Conservation (phyloP, 176 grass and related monocot species). For the Raddia guianensis region DNA sequence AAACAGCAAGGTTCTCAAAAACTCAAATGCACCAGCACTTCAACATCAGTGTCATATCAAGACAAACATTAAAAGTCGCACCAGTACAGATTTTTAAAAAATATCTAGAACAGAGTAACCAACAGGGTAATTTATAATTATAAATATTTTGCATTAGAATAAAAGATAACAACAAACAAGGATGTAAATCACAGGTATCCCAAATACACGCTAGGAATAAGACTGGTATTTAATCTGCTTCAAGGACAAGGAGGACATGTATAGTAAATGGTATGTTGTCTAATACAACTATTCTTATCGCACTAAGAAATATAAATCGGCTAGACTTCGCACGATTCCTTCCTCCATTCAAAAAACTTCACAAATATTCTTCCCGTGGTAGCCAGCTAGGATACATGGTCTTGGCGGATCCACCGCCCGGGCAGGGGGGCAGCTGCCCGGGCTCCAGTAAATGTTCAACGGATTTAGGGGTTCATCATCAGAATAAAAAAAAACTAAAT, state of each 20-base stretch:
- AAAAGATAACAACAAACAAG: background rate
- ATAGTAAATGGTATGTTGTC: background rate
- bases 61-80: background rate
- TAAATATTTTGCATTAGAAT: background rate
- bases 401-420: too few relatives aligned
- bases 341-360: too few relatives aligned
- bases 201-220: background rate
- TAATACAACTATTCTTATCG: background rate
- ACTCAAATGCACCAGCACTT: background rate
- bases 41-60: background rate
- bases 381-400: too few relatives aligned
- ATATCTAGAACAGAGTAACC: background rate
- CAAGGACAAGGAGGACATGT: background rate
- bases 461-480: too few relatives aligned
- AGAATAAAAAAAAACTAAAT: too few relatives aligned
- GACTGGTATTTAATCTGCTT: background rate
- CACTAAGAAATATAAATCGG: background rate
- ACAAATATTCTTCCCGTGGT: too few relatives aligned
- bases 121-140: background rate
- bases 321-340: too few relatives aligned
- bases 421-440: too few relatives aligned
- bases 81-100: background rate
- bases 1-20: slow-evolving; percentile 2
- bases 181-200: background rate
- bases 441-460: too few relatives aligned